A percentile compares a stretch with the other conserved stretches of the same genome.
Conservation (phyloP, 2,329 filamentous ascomycete genomes). For the Colletotrichum sansevieriae region DNA sequence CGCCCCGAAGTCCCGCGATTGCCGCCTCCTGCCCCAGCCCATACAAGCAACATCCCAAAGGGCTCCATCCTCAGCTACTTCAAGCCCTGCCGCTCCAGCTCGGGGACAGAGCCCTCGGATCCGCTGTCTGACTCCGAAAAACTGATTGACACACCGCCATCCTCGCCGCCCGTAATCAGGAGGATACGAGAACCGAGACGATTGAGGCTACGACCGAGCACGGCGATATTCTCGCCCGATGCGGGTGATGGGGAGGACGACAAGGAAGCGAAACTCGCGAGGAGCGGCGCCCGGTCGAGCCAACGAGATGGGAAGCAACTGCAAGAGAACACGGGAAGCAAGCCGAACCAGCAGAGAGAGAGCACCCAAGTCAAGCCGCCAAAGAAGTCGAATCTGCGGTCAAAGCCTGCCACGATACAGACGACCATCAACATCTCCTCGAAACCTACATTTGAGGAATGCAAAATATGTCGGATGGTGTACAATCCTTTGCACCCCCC, state of each 20-base stretch:
- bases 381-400: slow-evolving; percentile 26
- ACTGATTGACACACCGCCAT: slow-evolving; percentile 44
- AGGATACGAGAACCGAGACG: slow-evolving; percentile 40
- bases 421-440: slow-evolving; percentile 60
- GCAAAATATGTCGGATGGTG: slow-evolving; percentile 57
- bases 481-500: slow-evolving; percentile 60
- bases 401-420: slow-evolving; percentile 50
- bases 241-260: neutral
- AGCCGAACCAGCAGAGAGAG: neutral
- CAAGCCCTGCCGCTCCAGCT: slow-evolving; percentile 47
- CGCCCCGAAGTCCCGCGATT: slow-evolving; percentile 9
- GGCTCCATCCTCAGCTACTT: slow-evolving; percentile 58
- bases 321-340: slow-evolving; percentile 5
- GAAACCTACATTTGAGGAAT: slow-evolving; percentile 58
- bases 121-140: slow-evolving; percentile 36
- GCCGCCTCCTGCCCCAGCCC: slow-evolving; percentile 1
- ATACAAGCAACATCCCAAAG: slow-evolving; percentile 45
- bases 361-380: too few relatives aligned
- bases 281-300: neutral
- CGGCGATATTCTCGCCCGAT: slow-evolving; percentile 19
- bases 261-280: neutral
- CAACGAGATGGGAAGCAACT: neutral
- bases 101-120: slow-evolving; percentile 27
- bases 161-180: slow-evolving; percentile 40
- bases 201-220: slow-evolving; percentile 37